Conservation (phyloP, 257 asterid genomes). For the Phtheirospermum japonicum region DNA sequence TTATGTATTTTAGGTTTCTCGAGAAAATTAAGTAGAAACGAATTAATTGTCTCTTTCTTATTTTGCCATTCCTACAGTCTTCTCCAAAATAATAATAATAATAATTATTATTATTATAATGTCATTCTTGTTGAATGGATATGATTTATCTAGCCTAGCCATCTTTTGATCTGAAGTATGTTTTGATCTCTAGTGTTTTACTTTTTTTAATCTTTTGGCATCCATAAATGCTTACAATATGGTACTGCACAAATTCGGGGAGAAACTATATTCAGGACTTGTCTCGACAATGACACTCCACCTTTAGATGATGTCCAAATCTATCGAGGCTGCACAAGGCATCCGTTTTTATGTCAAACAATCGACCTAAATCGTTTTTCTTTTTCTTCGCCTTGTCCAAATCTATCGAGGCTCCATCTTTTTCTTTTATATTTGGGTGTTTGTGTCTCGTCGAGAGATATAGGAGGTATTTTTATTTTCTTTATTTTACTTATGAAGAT, state of each 20-base stretch:
- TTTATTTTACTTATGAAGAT: no score
- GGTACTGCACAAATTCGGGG: slow-evolving; percentile 86
- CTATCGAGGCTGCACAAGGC: slow-evolving; percentile 73
- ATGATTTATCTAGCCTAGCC: slow-evolving; percentile 3
- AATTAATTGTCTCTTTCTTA: not conserved
- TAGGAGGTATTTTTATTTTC: no score
- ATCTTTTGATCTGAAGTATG: slow-evolving; percentile 7
- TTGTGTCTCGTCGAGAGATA: no score
- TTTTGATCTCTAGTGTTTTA: slow-evolving; percentile 30
- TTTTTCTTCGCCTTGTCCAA: no score
- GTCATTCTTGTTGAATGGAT: slow-evolving; percentile 7
- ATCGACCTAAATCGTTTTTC: no score
- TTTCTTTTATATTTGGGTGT: no score
- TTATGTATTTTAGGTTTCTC: slow-evolving; percentile 1
- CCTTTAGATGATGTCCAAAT: slow-evolving; percentile 67
- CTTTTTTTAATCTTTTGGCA: slow-evolving; percentile 7
- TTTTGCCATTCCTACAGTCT: not conserved
- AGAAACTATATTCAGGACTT: slow-evolving; percentile 81
- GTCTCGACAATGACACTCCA: slow-evolving; percentile 72
- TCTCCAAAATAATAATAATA: no score
- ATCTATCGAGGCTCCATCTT: no score
- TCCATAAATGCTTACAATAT: slow-evolving; percentile 80
- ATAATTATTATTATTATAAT: not conserved
- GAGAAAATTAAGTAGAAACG: not conserved
- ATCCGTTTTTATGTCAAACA: no score